Percentiles rank a stretch among this genome's conserved stretches.
Conservation (phyloP, 352 stramenopile species). For the Phytopythium montanum region DNA sequence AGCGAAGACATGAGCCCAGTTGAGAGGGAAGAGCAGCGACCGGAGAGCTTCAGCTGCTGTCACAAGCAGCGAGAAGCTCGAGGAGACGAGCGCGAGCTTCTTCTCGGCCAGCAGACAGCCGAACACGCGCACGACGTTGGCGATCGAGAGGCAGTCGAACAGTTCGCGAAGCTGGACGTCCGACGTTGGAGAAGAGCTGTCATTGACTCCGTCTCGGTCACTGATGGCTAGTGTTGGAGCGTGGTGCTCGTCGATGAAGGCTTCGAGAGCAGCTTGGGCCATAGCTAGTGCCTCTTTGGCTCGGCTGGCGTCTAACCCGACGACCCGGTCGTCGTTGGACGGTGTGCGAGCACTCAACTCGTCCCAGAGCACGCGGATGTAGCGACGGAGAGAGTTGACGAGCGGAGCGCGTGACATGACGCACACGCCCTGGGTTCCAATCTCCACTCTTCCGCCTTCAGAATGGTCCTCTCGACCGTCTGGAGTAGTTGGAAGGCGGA, state of each 20-base stretch:
- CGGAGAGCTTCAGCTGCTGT: conserved; percentile 50
- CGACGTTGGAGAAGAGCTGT: conserved; percentile 8
- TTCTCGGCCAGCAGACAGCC: conserved; percentile 62
- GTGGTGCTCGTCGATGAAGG: not conserved
- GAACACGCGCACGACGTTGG: conserved; percentile 58
- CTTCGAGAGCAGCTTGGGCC: not conserved
- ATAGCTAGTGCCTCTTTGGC: not conserved
- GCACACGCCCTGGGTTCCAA: conserved; percentile 32
- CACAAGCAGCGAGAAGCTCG: conserved; percentile 62
- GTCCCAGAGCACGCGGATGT: conserved; percentile 23
- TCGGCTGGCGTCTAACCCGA: not conserved
- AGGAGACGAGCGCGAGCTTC: conserved; percentile 70
- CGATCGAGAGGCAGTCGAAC: conserved; percentile 56
- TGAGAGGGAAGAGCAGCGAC: conserved; percentile 48
- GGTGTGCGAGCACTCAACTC: not conserved
- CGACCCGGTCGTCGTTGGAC: not conserved
- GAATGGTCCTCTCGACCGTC: not conserved
- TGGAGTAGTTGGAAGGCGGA: not conserved
- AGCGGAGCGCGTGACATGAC: conserved; percentile 52
- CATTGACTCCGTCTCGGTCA: not conserved
- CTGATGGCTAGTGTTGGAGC: not conserved
- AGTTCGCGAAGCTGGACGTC: conserved; percentile 45
- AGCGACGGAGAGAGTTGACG: conserved; percentile 44
- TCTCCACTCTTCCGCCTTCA: not conserved
- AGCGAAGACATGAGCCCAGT: conserved; percentile 80